These are phyloP conservation scores for Blastobotrys muscicola DNA, from an alignment of 805 yeast genomes.

Conservation along the genomic window DNA sequence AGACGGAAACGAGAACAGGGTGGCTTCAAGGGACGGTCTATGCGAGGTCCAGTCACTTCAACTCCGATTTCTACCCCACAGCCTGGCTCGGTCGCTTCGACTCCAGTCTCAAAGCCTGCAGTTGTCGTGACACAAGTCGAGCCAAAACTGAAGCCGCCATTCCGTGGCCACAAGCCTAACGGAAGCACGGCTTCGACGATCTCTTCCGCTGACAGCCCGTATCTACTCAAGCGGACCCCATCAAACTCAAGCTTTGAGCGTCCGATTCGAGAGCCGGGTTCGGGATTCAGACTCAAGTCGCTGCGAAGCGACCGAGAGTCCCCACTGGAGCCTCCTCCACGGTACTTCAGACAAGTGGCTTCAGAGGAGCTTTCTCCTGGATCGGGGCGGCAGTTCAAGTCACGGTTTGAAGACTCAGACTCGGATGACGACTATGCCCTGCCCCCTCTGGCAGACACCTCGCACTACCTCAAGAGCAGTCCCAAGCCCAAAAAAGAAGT, in stretches of 20 bases:
- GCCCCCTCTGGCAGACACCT: constrained; percentile 4
- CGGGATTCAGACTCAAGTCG: not conserved
- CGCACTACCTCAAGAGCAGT: constrained; percentile 2
- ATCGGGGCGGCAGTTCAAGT: constrained; percentile 14
- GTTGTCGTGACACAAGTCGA: no score
- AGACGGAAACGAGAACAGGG: not conserved
- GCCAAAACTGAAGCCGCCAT: no score
- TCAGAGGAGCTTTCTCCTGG: not conserved
- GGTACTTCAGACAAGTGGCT: no score
- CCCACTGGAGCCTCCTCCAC: not conserved
- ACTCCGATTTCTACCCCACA: not conserved
- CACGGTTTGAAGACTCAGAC: constrained; percentile 28
- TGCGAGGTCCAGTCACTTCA: not conserved
- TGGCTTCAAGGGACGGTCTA: constrained; percentile 1
- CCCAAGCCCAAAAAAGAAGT: no score
- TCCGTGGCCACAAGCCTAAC: no score
- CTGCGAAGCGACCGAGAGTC: constrained; percentile 3
- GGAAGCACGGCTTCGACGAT: no score
- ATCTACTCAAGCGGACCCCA: no score
- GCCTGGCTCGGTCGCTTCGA: no score
- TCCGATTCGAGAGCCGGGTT: no score
- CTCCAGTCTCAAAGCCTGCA: no score
- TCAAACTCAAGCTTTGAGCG: no score
- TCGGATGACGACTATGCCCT: constrained; percentile 22
- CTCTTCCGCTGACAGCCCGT: no score